phyloP scores from a whole-genome alignment of 768 basidiomycete genomes.

The Cyathus striatus region DNA sequence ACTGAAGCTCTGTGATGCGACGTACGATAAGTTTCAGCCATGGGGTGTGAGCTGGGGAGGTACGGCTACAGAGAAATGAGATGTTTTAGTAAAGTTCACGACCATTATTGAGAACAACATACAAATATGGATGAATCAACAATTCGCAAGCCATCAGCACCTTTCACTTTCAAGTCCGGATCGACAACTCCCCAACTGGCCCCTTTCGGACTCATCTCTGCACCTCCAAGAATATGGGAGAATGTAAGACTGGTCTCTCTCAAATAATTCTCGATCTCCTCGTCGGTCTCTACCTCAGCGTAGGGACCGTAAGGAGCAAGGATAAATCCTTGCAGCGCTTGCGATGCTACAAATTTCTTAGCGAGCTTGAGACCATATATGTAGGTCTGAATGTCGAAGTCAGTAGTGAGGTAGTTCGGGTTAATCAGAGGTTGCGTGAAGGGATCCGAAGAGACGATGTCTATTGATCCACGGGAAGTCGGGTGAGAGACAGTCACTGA shows the following conservation, averaged over 20 bases:
- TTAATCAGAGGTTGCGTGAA: constrained; percentile 19
- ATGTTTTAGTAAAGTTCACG: background rate
- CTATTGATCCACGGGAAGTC: constrained; percentile 11
- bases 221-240: constrained; percentile 26
- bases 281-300: constrained; percentile 4
- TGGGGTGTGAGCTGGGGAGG: background rate
- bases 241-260: constrained; percentile 12
- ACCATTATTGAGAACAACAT: background rate
- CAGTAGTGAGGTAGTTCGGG: constrained; percentile 12
- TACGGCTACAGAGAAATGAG: background rate
- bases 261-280: constrained; percentile 15
- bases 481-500: background rate
- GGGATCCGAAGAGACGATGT: constrained; percentile 12
- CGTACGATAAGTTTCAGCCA: background rate
- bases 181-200: constrained; percentile 28
- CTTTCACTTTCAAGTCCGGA: constrained; percentile 30
- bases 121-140: constrained; percentile 4
- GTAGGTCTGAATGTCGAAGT: constrained; percentile 15
- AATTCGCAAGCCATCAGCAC: constrained; percentile 4
- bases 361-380: constrained; percentile 13
- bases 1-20: too few relatives aligned
- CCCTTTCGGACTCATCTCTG: constrained; percentile 21
- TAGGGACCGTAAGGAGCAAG: constrained; percentile 9
- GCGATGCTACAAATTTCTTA: constrained; percentile 12
- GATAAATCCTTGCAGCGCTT: constrained; percentile 15